phyloP scores from a whole-genome alignment of 1,284 basidiomycete genomes.

The Schizopora paradoxa region DNA sequence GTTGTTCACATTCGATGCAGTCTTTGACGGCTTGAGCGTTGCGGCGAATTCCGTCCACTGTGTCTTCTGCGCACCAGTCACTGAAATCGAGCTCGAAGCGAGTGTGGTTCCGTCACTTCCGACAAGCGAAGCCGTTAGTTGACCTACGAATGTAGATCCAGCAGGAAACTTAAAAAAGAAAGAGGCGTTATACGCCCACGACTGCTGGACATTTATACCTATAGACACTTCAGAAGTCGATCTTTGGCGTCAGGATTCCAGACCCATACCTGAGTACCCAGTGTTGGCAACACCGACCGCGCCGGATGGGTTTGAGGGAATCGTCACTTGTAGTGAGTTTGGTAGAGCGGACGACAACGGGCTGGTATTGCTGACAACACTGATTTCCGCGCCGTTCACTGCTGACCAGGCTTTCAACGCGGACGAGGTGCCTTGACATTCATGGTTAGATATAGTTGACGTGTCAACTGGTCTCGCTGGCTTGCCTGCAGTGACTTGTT shows the following conservation, averaged over 20 bases:
- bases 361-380: conserved; percentile 27
- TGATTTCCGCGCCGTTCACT: conserved; percentile 27
- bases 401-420: conserved; percentile 28
- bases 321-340: conserved; percentile 29
- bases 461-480: conserved; percentile 12
- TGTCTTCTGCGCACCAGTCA: conserved; percentile 24
- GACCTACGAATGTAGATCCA: conserved; percentile 25
- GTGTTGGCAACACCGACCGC: conserved; percentile 33
- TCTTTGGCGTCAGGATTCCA: not conserved
- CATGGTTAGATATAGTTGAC: not conserved
- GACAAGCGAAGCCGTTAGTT: conserved; percentile 30
- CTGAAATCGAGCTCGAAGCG: conserved; percentile 21
- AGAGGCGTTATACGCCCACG: conserved; percentile 33
- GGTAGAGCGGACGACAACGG: conserved; percentile 30
- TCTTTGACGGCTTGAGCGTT: conserved; percentile 26
- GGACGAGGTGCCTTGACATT: not conserved
- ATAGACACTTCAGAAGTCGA: conserved; percentile 1
- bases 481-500: conserved; percentile 29
- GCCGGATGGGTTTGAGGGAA: conserved; percentile 29
- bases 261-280: conserved; percentile 29
- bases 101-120: conserved; percentile 29
- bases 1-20: conserved; percentile 31
- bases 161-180: conserved; percentile 30
- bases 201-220: conserved; percentile 35
- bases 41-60: conserved; percentile 33